Evolutionary conservation across 768 basidiomycete genomes (phyloP), one percentile per base, ranked within the genome.

Genomic region (Podaxis sp.): DNA sequence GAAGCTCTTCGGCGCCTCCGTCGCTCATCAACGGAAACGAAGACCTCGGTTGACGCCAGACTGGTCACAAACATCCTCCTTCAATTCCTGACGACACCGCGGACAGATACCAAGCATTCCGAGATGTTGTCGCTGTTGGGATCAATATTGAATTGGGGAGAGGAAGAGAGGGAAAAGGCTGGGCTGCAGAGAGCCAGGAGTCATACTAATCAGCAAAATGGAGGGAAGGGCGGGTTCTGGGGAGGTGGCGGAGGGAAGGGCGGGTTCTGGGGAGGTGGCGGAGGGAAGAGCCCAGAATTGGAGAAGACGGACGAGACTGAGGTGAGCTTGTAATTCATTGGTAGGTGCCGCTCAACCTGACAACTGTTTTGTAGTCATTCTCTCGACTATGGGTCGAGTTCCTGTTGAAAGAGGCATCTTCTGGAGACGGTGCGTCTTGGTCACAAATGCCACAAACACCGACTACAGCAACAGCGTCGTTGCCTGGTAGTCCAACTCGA

Each of bases 371-470:
- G 19, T 67, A 99, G 96, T 96, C 95, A 0, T 99, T 99, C 78
- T 96, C 94, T 42, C 92, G 95, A 53, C 84, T 98, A 11, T 99
- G 95, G 89, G 96, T 99, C 52, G 97, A 99, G 74, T 99, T 96
- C 72, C 83, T 99, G 2, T 87, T 99, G 65, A 96, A 95, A 24
- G 96, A 99, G 78, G 89, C 95, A 0, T 80, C 84, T 1, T 67
- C 80, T 5, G 82, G 82, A 15, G 75, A 79, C 53, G 68, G 75
- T 2, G 33, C 9, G 2, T 33, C 33, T 33, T 33, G 33, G 33
- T 33, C 33, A 2, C 68, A 72, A 8, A 64, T 71, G 28, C 58
- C 66, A 63, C 59, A 59, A 15, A 46, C 69, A 7, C 64, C 71
- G 28, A 64, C 72, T 7, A 65, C 72, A 9, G 69, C 71, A n/a